Evolutionary conservation across 495 filamentous ascomycete genomes (phyloP).

Genomic region (Penicillium verhagenii): DNA sequence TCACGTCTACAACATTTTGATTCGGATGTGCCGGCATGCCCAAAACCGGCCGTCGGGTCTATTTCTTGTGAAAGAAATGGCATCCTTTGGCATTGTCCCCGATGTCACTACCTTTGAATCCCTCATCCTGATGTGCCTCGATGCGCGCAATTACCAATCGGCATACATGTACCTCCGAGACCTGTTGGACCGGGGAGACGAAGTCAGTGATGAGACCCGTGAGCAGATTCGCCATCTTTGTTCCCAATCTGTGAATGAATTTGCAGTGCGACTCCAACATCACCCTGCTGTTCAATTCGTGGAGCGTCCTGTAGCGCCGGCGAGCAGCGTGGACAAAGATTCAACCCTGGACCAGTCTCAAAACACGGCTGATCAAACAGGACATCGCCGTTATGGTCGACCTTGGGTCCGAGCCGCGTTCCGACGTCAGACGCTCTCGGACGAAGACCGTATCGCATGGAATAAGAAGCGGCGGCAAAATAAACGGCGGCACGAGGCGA

Average conservation of each 20-base stretch:
- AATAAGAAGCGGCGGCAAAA: conserved; percentile 5
- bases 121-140: conserved; percentile 64
- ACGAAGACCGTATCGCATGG: conserved; percentile 11
- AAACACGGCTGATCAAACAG: conserved; percentile 6
- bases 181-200: conserved; percentile 27
- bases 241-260: conserved; percentile 25
- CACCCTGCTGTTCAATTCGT: conserved; percentile 16
- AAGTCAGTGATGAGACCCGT: conserved; percentile 17
- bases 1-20: conserved; percentile 64
- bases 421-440: conserved; percentile 1
- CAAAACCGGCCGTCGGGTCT: conserved; percentile 55
- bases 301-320: neutral
- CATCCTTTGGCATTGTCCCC: conserved; percentile 57
- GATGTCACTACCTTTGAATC: conserved; percentile 64
- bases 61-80: conserved; percentile 75
- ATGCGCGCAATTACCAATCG: conserved; percentile 39
- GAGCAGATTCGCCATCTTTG: conserved; percentile 33
- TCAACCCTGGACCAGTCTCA: neutral
- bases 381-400: conserved; percentile 3
- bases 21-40: conserved; percentile 56
- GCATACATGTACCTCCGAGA: conserved; percentile 43
- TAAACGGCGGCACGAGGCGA: neutral
- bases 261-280: conserved; percentile 29
- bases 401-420: neutral
- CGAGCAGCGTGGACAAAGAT: neutral